These are phyloP conservation scores for Fusarium tricinctum DNA, from an alignment of 2,329 filamentous ascomycete genomes.

Conservation along the genomic window DNA sequence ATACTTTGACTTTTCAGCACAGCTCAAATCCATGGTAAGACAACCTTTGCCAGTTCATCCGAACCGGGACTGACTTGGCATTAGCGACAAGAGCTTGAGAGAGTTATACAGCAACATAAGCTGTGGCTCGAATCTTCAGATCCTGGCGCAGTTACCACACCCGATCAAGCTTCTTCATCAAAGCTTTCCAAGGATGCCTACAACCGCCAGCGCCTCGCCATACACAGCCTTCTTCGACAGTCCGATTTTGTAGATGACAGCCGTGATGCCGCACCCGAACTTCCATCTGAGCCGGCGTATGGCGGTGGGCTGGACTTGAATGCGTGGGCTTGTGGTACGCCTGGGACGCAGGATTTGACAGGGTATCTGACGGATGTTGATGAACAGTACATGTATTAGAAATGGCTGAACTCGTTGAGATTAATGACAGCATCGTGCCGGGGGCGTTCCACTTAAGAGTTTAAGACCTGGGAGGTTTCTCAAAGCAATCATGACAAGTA, in stretches of 20 bases:
- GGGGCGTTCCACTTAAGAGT: too few species aligned
- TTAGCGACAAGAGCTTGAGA: slow-evolving; percentile 49
- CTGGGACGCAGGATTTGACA: slow-evolving; percentile 30
- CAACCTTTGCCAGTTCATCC: fast-evolving
- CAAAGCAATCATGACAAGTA: too few species aligned
- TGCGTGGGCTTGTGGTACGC: slow-evolving; percentile 40
- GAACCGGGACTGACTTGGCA: not conserved
- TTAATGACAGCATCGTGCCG: not conserved
- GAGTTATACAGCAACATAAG: slow-evolving; percentile 46
- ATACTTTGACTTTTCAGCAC: slow-evolving; percentile 50
- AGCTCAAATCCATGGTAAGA: slow-evolving; percentile 47
- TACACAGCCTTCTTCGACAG: slow-evolving; percentile 58
- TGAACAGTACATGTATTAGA: slow-evolving; percentile 49
- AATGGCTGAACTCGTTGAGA: not conserved
- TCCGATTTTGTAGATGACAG: slow-evolving; percentile 59
- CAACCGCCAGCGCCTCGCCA: slow-evolving; percentile 53
- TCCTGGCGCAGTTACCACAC: slow-evolving; percentile 25
- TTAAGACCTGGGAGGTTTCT: too few species aligned
- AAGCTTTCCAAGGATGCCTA: slow-evolving; percentile 44
- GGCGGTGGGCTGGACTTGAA: slow-evolving; percentile 38
- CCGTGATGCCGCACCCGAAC: slow-evolving; percentile 50
- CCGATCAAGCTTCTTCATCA: slow-evolving; percentile 26
- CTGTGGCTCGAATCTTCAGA: slow-evolving; percentile 47
- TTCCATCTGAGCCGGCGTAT: slow-evolving; percentile 39
- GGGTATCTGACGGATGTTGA: slow-evolving; percentile 40